Evolutionary conservation across 2,329 filamentous ascomycete genomes (phyloP).

Genomic region (Sclerotinia sclerotiorum): DNA sequence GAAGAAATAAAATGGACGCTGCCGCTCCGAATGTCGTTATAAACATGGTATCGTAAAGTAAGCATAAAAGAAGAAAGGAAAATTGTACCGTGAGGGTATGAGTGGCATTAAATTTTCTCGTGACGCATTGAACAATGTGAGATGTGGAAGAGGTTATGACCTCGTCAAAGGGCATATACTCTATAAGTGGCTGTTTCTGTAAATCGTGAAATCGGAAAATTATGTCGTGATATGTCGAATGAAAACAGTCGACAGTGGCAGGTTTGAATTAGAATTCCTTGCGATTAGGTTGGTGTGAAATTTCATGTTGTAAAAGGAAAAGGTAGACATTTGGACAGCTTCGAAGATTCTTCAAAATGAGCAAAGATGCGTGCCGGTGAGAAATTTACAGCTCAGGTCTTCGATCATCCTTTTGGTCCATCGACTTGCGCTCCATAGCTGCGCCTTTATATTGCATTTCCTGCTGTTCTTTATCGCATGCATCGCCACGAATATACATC

Average conservation of each 20-base stretch:
- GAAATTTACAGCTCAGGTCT: conserved; percentile 3
- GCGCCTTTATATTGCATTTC: conserved; percentile 18
- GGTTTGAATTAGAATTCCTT: neutral
- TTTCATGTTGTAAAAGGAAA: neutral
- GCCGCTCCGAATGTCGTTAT: conserved; percentile 1
- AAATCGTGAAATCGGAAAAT: neutral
- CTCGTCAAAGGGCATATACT: conserved; percentile 10
- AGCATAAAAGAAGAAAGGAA: conserved; percentile 1
- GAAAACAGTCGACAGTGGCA: neutral
- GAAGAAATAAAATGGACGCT: neutral
- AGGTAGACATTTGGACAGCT: neutral
- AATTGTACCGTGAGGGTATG: neutral
- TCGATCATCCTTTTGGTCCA: neutral
- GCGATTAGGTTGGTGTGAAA: neutral
- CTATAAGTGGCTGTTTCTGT: conserved; percentile 12
- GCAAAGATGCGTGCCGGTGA: neutral
- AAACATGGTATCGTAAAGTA: conserved; percentile 18
- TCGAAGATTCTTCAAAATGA: neutral
- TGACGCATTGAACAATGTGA: neutral
- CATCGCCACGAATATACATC: conserved; percentile 6
- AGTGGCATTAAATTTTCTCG: conserved; percentile 1
- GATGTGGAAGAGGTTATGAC: neutral
- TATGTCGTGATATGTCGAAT: neutral
- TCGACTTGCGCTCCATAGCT: neutral
- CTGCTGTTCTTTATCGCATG: conserved; percentile 8